phyloP scores from a whole-genome alignment of 495 filamentous ascomycete genomes.

The Baudoinia panamericana region DNA sequence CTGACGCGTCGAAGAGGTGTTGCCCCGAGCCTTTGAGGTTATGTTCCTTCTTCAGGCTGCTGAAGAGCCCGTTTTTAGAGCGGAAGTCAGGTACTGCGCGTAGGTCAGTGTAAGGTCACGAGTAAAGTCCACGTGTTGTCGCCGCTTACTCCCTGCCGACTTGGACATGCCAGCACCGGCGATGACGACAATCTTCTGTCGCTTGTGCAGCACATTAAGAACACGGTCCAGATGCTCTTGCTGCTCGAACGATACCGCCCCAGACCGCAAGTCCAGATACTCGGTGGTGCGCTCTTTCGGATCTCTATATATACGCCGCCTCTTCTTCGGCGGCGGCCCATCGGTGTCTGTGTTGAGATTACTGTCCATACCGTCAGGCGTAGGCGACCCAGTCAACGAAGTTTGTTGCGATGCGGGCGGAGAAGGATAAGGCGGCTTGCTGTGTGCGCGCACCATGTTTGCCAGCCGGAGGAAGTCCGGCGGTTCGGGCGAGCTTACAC shows the following conservation, averaged over 20 bases:
- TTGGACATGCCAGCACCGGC: slow-evolving; percentile 95
- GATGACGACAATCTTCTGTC: slow-evolving; percentile 91
- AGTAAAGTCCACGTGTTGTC: neutral
- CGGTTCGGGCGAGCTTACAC: slow-evolving; percentile 42
- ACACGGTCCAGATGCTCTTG: slow-evolving; percentile 51
- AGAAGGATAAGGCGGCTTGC: slow-evolving; percentile 31
- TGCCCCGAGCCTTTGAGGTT: slow-evolving; percentile 89
- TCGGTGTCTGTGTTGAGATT: slow-evolving; percentile 36
- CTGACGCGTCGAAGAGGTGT: slow-evolving; percentile 90
- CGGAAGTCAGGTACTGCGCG: slow-evolving; percentile 85
- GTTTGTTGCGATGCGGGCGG: slow-evolving; percentile 48
- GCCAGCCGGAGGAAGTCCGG: slow-evolving; percentile 33
- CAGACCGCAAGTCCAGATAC: slow-evolving; percentile 53
- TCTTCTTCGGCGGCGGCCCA: slow-evolving; percentile 53
- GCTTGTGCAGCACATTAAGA: slow-evolving; percentile 64
- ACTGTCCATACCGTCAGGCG: slow-evolving; percentile 24
- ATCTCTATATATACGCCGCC: slow-evolving; percentile 48
- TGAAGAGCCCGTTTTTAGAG: slow-evolving; percentile 77
- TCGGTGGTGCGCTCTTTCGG: slow-evolving; percentile 64
- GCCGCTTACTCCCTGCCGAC: slow-evolving; percentile 75
- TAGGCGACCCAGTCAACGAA: slow-evolving; percentile 27
- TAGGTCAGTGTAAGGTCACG: slow-evolving; percentile 10
- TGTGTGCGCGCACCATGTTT: neutral
- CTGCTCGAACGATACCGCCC: slow-evolving; percentile 33
- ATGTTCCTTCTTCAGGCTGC: slow-evolving; percentile 65